Conservation (phyloP, 768 basidiomycete genomes). For the Coprinellus micaceus region DNA sequence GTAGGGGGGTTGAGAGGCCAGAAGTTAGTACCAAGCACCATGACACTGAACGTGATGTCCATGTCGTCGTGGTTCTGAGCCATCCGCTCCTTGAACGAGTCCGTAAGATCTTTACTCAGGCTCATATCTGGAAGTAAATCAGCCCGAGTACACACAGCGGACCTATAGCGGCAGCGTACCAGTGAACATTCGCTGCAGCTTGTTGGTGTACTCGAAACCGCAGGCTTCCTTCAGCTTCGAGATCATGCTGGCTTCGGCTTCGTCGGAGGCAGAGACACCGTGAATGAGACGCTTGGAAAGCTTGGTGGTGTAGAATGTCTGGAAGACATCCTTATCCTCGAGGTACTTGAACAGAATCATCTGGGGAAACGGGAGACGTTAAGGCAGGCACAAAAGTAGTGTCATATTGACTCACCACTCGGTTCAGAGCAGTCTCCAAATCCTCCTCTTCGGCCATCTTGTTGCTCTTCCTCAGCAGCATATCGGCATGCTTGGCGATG, state of each 20-base stretch:
- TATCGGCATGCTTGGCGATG: constrained; percentile 91
- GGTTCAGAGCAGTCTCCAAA: constrained; percentile 86
- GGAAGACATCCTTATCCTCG: constrained; percentile 99
- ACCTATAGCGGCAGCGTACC: constrained; percentile 95
- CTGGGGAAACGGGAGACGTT: constrained; percentile 42
- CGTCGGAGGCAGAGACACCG: constrained; percentile 91
- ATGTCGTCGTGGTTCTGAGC: constrained; percentile 79
- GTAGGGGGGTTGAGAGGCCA: constrained; percentile 87
- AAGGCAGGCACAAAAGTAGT: constrained; percentile 22
- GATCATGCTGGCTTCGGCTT: constrained; percentile 98
- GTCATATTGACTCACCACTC: constrained; percentile 69
- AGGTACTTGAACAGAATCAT: constrained; percentile 99
- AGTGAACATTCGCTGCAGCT: constrained; percentile 97
- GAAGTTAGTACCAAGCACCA: constrained; percentile 93
- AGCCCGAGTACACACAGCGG: constrained; percentile 96
- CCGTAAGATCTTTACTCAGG: constrained; percentile 91
- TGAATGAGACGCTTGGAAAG: constrained; percentile 93
- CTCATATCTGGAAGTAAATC: constrained; percentile 92
- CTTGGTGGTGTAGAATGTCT: constrained; percentile 97
- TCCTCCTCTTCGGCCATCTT: constrained; percentile 95
- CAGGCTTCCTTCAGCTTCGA: constrained; percentile 97
- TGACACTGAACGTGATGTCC: constrained; percentile 87
- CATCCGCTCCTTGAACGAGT: constrained; percentile 93
- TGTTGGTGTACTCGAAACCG: constrained; percentile 98
- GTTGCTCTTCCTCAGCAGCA: constrained; percentile 90